Evolutionary conservation across 352 stramenopile genomes (phyloP), one percentile per base, ranked within the genome.

Genomic region (Globisporangium cylindrosporum): DNA sequence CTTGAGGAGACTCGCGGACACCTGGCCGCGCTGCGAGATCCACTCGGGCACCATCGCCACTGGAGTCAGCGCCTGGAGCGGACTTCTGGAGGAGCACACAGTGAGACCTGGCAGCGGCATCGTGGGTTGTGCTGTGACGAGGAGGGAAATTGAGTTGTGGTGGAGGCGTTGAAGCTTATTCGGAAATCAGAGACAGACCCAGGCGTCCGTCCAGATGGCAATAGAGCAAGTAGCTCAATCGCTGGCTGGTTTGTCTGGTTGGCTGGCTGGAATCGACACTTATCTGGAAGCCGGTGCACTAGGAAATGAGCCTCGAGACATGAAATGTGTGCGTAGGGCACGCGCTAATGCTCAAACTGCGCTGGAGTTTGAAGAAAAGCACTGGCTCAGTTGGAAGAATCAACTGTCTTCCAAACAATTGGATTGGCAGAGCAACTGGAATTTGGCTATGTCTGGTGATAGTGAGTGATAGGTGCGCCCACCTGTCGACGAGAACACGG

Each of bases 11-110:
- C 20, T 25, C 27, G 49, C 43, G 3, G 32, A 36, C 36, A 66
- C 46, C 41, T 66, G 60, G 7, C 60, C 60, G 12, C 60, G 60
- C 46, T 66, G 46, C 7, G 60, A 66, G 46, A 66, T 34, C 46
- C 60, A 59, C 18, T 57, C 60, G 18, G 60, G 60, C 25, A 59
- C 20, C 60, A 66, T 27, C 3, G 46, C 14, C 6, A 66, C 49
- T 10, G 60, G 60, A 4, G 60, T 59, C 25, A 66, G 46, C 32
- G 46, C 46, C 60, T 59, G 60, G 4, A 66, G 32, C 8, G 25
- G 27, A 9, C 49, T 29, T 57, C 32, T 53, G 22, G 22, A 24
- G 8, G 8, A 20, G 22, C 9, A 43, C 36, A 34, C n/a, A 20
- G 36, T 14, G 27, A 67, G 32, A 38, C 27, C 58, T 15, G 61